Base-by-base conservation (phyloP, 1,284 basidiomycete species). In the Fomitopsis pinicola region DNA sequence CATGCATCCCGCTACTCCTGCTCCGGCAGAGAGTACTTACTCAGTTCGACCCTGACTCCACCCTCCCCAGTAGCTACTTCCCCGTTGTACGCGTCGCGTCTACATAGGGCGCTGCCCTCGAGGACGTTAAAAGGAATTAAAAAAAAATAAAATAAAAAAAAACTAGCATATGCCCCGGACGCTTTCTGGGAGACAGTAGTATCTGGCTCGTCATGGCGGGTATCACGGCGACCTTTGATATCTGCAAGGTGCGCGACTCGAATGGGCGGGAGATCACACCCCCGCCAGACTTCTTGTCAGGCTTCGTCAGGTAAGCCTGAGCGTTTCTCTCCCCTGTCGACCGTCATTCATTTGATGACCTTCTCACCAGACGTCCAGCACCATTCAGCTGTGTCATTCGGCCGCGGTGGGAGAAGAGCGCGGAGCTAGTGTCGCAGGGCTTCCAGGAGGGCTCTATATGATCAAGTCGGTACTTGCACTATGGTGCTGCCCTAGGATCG, bases 181-280 rank as follows among this genome's bases (percentile, higher is more conserved):
- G 57, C 17, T 26, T 48, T 17, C 58, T 62, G 10, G 60, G 57
- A 10, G 60, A 62, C 53, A 42, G n/a, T 5, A 42, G 22, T 15
- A 35, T 48, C 5, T 62, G 60, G 60, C 50, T 62, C 9, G 44
- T 35, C 36, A 59, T 62, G 9, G 56, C 57, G 2, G 40, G 33
- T 33, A 46, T 62, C 14, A 44, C 38, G 38, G 64, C 64, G 12
- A 65, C 64, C 2, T 53, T 65, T 53, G 45, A 65, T 28, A 62
- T 65, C n/a, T 17, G 33, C 1, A 57, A 48, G 38, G 62, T 62
- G 8, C 35, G 36, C 12, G 64, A 63, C 33, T 59, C 58, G 38
- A 19, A 26, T 2, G 64, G 64, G 15, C 26, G 33, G 3, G 54
- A 59, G 42, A 64, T 60, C 30, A 50, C 35, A 22, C 59, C 62